Evolutionary conservation across 305 asterid species (phyloP), one percentile per base, ranked within the genome.

Genomic region (Fraxinus velutina): DNA sequence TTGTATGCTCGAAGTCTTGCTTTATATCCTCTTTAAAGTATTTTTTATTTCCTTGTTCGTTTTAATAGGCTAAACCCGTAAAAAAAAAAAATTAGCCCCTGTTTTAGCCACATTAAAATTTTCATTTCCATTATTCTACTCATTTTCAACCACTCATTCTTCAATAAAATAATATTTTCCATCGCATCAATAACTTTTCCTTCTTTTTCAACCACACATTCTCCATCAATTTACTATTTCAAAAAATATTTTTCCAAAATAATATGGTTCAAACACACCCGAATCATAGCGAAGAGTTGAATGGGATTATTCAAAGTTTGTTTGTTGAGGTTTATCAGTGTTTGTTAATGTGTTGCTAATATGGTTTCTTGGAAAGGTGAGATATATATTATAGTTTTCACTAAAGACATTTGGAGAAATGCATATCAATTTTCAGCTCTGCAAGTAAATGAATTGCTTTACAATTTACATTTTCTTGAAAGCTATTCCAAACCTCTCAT

Each of bases 381-480:
- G 79, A 80, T 70, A 8, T n/a, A 52, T 13, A 85, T 76, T 88
- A 86, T 89, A 74, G 86, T 90, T 89, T 88, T 90, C 94, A 87
- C 22, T 52, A 89, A 81, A 86, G 87, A 89, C 89, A 90, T 50
- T 84, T 24, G 79, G 62, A 79, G 78, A 83, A 27, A 76, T 75
- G 39, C 55, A 36, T 22, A 15, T 68, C 19, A 62, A 57, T 50
- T 29, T 76, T 85, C 64, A 82, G 79, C 57, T 85, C 75, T 84
- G 81, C 86, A 84, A 88, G 88, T 86, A 4, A 52, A 5, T 52
- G 62, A 52, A n/a, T 52, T 15, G 22, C 1, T 52, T 52, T 52
- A 15, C 22, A 52, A 52, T 52, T 15, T 50, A n/a, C 62, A 52
- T 15, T 15, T 52, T 32, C 80, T 77, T 86, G 93, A 88, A 85